Evolutionary conservation across 2,329 filamentous ascomycete genomes (phyloP), one percentile per base, ranked within the genome.

Genomic region (Canariomyces notabilis): DNA sequence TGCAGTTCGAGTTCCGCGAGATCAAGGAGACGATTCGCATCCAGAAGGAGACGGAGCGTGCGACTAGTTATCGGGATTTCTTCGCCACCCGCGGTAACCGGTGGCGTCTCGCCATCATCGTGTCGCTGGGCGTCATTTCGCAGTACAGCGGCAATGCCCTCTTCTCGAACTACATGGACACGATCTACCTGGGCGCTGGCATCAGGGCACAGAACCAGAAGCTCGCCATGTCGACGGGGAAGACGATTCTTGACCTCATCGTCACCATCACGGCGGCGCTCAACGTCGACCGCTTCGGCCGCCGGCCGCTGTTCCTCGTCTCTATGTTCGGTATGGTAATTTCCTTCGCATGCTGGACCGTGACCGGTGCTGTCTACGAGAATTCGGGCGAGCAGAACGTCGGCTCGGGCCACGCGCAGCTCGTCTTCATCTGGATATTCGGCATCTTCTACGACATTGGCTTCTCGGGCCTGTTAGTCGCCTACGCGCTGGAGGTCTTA

Each of bases 81-180:
- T 55, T 85, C 56, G 67, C 66, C 52, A 85, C 82, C 20, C 73
- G 69, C 56, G 80, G 82, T 21, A 85, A 86, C 68, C 72, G 79
- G 42, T 80, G 80, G 69, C 72, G 82, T 9, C 67, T 86, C 36
- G 70, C 75, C 38, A 76, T 85, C 45, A 69, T 83, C 34, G 62
- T 83, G 34, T 82, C 78, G 0, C 70, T 85, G 15, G 82, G 80
- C 57, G 65, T 85, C 55, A 82, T 85, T 59, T 83, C 79, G 2
- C 81, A 85, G 63, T 85, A 82, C 66, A 80, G 75, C 42, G 82
- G 82, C 36, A 85, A 85, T 59, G 80, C 78, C 15, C 66, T 85
- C 2, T 79, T 85, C 59, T 80, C 74, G 52, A 84, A 85, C 65
- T 85, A 85, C 61, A 79, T 82, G 57, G 76, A 80, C 49, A 69